Conservation (phyloP, 331 rosid genomes). For the Cydonia oblonga region DNA sequence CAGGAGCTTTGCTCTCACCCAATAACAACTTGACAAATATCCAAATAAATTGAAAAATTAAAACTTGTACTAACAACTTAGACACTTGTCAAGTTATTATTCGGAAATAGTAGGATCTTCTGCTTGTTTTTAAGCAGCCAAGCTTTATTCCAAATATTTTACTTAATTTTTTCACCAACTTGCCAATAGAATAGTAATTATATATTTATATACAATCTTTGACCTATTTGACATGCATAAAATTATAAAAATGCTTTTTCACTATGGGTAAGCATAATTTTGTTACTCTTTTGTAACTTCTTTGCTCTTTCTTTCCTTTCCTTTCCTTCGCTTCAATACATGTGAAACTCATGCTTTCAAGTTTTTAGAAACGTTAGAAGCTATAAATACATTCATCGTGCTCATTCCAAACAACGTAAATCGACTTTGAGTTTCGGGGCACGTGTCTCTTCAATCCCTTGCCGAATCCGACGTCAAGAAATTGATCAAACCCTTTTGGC, state of each 20-base stretch:
- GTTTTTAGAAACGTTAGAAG: neutral
- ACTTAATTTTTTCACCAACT: slow-evolving; percentile 2
- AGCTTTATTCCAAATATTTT: neutral
- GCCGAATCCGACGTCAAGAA: neutral
- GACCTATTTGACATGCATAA: neutral
- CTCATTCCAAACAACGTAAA: neutral
- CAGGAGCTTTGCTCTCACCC: no score
- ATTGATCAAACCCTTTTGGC: neutral
- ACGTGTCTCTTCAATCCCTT: neutral
- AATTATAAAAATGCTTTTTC: neutral
- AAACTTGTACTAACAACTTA: no score
- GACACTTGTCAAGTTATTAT: no score
- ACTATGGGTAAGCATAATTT: neutral
- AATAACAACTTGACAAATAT: no score
- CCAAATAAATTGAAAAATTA: no score
- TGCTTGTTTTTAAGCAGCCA: no score
- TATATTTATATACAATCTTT: no score
- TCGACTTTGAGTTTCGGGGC: neutral
- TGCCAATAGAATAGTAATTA: neutral
- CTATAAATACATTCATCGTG: slow-evolving; percentile 8
- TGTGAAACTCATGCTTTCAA: slow-evolving; percentile 15
- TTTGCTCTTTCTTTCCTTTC: slow-evolving; percentile 9
- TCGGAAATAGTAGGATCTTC: no score
- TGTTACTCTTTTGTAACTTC: neutral
- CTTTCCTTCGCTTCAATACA: slow-evolving; percentile 6